Conservation (phyloP, 192 early-diverging fungal species). For the Jimgerdemannia lactiflua region DNA sequence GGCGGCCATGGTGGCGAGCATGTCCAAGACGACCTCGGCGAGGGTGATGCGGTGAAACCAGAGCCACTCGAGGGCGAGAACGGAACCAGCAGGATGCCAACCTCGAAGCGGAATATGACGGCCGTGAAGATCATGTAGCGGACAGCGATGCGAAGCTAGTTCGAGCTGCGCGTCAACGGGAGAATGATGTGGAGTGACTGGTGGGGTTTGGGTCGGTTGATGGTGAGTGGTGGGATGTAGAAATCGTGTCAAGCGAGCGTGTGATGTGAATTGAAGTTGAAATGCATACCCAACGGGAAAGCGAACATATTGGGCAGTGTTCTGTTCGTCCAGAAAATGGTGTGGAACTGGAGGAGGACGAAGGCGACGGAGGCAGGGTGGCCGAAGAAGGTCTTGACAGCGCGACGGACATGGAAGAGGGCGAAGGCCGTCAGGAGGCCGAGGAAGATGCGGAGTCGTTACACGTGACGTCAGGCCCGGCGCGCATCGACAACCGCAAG, state of each 20-base stretch:
- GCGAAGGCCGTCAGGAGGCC: constrained; percentile 46
- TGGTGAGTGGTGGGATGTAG: not conserved
- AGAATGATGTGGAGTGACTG: constrained; percentile 37
- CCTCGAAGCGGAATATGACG: constrained; percentile 54
- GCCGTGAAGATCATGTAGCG: constrained; percentile 39
- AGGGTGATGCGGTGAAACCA: constrained; percentile 22
- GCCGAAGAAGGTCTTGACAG: constrained; percentile 59
- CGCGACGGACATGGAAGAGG: constrained; percentile 49
- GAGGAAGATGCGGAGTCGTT: constrained; percentile 36
- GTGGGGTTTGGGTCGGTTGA: not conserved
- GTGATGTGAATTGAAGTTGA: not conserved
- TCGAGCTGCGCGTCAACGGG: constrained; percentile 8
- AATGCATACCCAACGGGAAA: constrained; percentile 50
- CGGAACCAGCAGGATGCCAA: constrained; percentile 36
- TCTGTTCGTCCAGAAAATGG: constrained; percentile 84
- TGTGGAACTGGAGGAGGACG: constrained; percentile 81
- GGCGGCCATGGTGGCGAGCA: constrained; percentile 16
- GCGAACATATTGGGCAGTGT: constrained; percentile 89
- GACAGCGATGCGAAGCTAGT: constrained; percentile 30
- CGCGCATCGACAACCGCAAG: too few species aligned
- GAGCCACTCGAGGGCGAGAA: constrained; percentile 34
- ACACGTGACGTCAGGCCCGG: constrained; percentile 6
- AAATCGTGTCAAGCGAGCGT: constrained; percentile 7
- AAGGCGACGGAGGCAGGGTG: constrained; percentile 43
- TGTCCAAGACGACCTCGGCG: constrained; percentile 16